Percentiles rank a stretch among this genome's conserved stretches.
Conservation (phyloP, 768 basidiomycete species). For the Gloeopeniophorella convolvens region DNA sequence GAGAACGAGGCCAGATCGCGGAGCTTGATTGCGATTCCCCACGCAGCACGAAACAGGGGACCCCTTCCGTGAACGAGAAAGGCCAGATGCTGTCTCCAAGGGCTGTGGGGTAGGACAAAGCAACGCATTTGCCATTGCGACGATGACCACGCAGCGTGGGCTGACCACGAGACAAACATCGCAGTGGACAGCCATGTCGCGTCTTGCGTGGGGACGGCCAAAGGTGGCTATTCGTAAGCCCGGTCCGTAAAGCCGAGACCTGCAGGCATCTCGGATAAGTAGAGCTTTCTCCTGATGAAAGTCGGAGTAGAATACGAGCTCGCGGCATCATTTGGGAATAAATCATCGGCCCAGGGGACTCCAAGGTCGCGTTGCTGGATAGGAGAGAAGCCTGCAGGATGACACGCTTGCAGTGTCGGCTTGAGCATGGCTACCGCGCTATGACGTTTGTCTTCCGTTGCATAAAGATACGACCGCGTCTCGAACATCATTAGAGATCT, state of each 20-base stretch:
- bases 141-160: neutral
- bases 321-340: neutral
- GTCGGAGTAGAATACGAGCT: slow-evolving; percentile 1
- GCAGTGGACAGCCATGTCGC: neutral
- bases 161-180: slow-evolving; percentile 1
- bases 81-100: too few species aligned
- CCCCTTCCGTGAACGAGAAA: too few species aligned
- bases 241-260: slow-evolving; percentile 2
- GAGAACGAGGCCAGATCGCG: neutral
- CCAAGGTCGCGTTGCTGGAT: neutral
- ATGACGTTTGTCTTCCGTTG: slow-evolving; percentile 14
- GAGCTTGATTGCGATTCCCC: too few species aligned
- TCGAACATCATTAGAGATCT: slow-evolving; percentile 12
- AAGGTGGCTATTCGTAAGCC: neutral
- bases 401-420: neutral
- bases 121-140: neutral
- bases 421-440: neutral
- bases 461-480: neutral
- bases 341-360: too few species aligned
- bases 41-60: too few species aligned
- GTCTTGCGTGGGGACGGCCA: neutral
- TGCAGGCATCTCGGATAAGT: neutral
- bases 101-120: neutral
- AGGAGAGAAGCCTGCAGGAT: slow-evolving; percentile 3
- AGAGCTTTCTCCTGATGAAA: neutral